Evolutionary conservation across 805 yeast genomes (phyloP).

Genomic region (Teunomyces stri): DNA sequence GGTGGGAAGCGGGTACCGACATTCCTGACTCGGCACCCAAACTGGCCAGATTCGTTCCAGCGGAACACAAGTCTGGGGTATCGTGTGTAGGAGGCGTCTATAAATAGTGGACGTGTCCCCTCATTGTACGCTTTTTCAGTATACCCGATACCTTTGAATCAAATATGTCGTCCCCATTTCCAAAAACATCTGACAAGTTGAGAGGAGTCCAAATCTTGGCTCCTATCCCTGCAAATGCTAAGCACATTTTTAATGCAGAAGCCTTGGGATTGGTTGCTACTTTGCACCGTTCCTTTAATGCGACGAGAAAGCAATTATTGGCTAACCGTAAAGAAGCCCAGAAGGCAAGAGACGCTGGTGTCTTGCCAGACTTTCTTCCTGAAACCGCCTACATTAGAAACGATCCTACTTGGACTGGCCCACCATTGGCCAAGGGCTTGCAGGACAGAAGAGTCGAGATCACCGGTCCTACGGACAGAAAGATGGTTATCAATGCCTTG

Average conservation of each 20-base stretch:
- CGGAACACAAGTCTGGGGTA: slow-evolving; percentile 8
- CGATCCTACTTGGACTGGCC: slow-evolving; percentile 75
- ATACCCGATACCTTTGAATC: background rate
- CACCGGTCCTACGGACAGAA: slow-evolving; percentile 83
- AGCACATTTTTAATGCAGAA: slow-evolving; percentile 56
- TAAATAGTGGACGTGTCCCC: background rate
- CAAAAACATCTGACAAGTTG: slow-evolving; percentile 40
- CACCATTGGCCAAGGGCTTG: slow-evolving; percentile 68
- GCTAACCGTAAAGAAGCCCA: slow-evolving; percentile 63
- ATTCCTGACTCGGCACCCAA: background rate
- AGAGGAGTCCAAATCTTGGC: slow-evolving; percentile 57
- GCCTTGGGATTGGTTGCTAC: slow-evolving; percentile 70
- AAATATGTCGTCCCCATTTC: slow-evolving; percentile 44
- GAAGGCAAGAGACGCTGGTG: slow-evolving; percentile 58
- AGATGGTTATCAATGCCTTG: slow-evolving; percentile 79
- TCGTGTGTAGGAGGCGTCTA: background rate
- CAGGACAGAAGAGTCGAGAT: slow-evolving; percentile 76
- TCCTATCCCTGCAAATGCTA: slow-evolving; percentile 45
- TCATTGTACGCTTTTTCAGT: background rate
- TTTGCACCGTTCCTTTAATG: slow-evolving; percentile 70
- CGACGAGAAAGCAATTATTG: slow-evolving; percentile 55
- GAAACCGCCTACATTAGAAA: slow-evolving; percentile 70
- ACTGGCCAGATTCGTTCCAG: background rate
- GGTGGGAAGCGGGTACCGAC: slow-evolving; percentile 1
- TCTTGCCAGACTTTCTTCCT: slow-evolving; percentile 58